Base-by-base conservation (phyloP, 805 yeast genomes). In the Sungouiella thailandica region DNA sequence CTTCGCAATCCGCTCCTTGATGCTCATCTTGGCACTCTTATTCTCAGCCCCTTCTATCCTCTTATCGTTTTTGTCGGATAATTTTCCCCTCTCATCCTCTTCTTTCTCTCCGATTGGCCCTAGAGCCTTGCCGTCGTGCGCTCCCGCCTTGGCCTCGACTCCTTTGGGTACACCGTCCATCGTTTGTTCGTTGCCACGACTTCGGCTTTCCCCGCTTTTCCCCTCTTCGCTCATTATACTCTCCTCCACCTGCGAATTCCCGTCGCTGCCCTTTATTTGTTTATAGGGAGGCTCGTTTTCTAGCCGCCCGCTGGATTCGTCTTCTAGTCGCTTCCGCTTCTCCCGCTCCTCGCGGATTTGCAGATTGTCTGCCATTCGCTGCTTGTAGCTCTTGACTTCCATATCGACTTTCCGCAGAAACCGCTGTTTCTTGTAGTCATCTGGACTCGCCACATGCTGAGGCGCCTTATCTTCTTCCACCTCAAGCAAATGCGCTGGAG, bases 401-500 rank as follows among this genome's bases (percentile, higher is more conserved):
- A 29, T 40, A 34, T 48, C 54, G 13, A 55, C 40, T 23, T 48
- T 46, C 17, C 62, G 43, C 17, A 53, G 45, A 40, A 46, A 55
- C 29, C 55, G 42, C 39, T 66, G 62, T 38, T 55, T 62, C 30
- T 74, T 79, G 48, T 76, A 79, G 4, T 65, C 72, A 33, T 51
- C 50, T 16, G 41, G 45, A 25, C 40, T 36, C 7, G 52, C 29
- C 4, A 37, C 43, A 7, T 49, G 44, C 17, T 46, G 44, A 14
- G 53, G 28, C 14, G 50, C 49, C 5, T 38, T 31, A 9, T 46
- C 47, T 7, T 49, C 46, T 6, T 53, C 57, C 10, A 43, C 44
- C 28, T 54, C 58, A 7, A 62, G 38, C 24, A 52, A 58, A 5
- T 53, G 48, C 31, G 53, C 44, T 11, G 62, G 49, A 5, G 55